These are phyloP conservation scores for Blastobotrys terrestris DNA, from an alignment of 805 yeast genomes.

Conservation along the genomic window DNA sequence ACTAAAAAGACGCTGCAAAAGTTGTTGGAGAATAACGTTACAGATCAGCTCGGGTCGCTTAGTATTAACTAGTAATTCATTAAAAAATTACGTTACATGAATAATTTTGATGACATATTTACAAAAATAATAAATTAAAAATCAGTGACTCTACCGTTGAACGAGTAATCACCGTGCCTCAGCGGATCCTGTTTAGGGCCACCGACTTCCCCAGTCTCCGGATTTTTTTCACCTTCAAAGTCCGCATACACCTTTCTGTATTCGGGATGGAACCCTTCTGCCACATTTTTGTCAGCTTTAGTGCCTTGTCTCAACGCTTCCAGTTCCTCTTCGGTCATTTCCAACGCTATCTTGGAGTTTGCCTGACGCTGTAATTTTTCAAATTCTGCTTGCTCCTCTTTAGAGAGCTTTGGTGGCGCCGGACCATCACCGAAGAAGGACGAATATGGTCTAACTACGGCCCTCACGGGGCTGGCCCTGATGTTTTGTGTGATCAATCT, in stretches of 20 bases:
- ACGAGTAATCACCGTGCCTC: slow-evolving; percentile 87
- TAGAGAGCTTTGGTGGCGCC: slow-evolving; percentile 69
- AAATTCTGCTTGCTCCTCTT: slow-evolving; percentile 84
- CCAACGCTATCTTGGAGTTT: slow-evolving; percentile 56
- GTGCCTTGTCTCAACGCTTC: slow-evolving; percentile 41
- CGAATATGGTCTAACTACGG: background rate
- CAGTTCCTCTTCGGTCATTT: slow-evolving; percentile 8
- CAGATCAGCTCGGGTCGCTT: background rate
- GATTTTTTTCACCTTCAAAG: slow-evolving; percentile 91
- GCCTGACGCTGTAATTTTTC: slow-evolving; percentile 81
- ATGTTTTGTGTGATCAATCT: background rate
- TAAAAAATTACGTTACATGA: no score
- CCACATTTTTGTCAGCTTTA: slow-evolving; percentile 42
- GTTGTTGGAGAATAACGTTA: background rate
- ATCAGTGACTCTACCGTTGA: slow-evolving; percentile 94
- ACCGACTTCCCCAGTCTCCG: slow-evolving; percentile 88
- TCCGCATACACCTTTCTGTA: slow-evolving; percentile 80
- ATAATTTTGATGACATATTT: background rate
- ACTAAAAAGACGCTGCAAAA: slow-evolving; percentile 3
- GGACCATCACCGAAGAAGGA: slow-evolving; percentile 22
- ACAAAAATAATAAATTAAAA: slow-evolving; percentile 48
- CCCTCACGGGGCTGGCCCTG: background rate
- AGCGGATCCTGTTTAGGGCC: slow-evolving; percentile 98
- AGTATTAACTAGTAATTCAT: no score
- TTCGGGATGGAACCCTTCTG: slow-evolving; percentile 51